Conservation (phyloP, 495 filamentous ascomycete genomes). For the Aspergillus carlsbadensis region DNA sequence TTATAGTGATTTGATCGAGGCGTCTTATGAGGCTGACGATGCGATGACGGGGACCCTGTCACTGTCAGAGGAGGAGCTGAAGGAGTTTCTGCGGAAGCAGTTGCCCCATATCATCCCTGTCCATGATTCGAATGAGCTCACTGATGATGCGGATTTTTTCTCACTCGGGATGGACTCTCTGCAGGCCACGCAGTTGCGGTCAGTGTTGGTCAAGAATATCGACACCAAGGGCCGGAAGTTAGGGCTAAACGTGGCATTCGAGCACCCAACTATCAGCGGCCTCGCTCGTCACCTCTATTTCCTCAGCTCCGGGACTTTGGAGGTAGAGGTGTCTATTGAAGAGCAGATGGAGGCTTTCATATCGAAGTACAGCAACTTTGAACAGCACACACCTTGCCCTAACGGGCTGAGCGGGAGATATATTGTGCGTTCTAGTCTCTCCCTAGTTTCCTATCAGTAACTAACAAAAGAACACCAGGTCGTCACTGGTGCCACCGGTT, state of each 20-base stretch:
- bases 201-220: slow-evolving; percentile 26
- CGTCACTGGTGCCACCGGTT: slow-evolving; percentile 28
- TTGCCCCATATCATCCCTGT: slow-evolving; percentile 12
- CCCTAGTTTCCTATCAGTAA: not conserved
- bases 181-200: slow-evolving; percentile 53
- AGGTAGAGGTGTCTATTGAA: slow-evolving; percentile 26
- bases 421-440: slow-evolving; percentile 13
- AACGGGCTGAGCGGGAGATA: slow-evolving; percentile 20
- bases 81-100: slow-evolving; percentile 24
- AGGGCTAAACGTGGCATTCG: slow-evolving; percentile 47
- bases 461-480: slow-evolving; percentile 12
- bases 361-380: slow-evolving; percentile 38
- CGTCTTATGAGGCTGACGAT: slow-evolving; percentile 39
- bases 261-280: slow-evolving; percentile 39
- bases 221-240: slow-evolving; percentile 30
- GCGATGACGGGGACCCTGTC: slow-evolving; percentile 21
- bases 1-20: slow-evolving; percentile 50
- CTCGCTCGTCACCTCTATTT: slow-evolving; percentile 31
- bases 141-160: slow-evolving; percentile 51
- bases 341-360: slow-evolving; percentile 36
- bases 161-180: slow-evolving; percentile 54
- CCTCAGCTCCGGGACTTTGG: slow-evolving; percentile 22
- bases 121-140: slow-evolving; percentile 5
- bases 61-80: slow-evolving; percentile 23
- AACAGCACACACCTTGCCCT: slow-evolving; percentile 30